Percentiles rank a stretch among this genome's conserved stretches.
Evolutionary conservation across 169 alveolate genomes (phyloP).

Genomic region (Eimeria tenella): DNA sequence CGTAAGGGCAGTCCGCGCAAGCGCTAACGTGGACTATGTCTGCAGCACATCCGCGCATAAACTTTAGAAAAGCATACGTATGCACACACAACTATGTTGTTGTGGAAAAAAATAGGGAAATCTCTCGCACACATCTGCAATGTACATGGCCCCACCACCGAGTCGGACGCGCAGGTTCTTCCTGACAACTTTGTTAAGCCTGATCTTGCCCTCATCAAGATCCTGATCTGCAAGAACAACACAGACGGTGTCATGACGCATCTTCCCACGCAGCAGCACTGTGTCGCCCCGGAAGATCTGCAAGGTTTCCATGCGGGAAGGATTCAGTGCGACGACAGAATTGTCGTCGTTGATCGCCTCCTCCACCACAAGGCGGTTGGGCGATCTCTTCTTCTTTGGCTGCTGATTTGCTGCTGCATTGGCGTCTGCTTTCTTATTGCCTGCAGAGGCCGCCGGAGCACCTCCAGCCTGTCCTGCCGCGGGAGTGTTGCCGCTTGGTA

Average conservation of each 20-base stretch:
- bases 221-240: conserved; percentile 98
- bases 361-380: conserved; percentile 86
- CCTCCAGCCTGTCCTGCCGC: conserved; percentile 59
- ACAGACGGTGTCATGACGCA: conserved; percentile 98
- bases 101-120: too few species aligned
- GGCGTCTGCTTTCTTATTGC: conserved; percentile 39
- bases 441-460: conserved; percentile 20
- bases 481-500: conserved; percentile 50
- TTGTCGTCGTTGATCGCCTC: conserved; percentile 99
- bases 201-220: conserved; percentile 97
- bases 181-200: conserved; percentile 98
- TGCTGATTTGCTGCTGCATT: conserved; percentile 50
- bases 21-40: conserved; percentile 97
- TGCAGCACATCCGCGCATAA: conserved; percentile 18
- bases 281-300: conserved; percentile 99
- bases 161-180: conserved; percentile 98
- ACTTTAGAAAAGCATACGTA: too few species aligned
- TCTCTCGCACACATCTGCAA: neutral
- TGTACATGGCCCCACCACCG: conserved; percentile 88
- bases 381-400: conserved; percentile 80
- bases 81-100: too few species aligned
- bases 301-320: conserved; percentile 96
- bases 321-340: conserved; percentile 97
- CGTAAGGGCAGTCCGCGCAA: conserved; percentile 98
- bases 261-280: conserved; percentile 98